These are phyloP conservation scores for Xerocomellus amylosporus DNA, from an alignment of 768 basidiomycete species.

Conservation along the genomic window DNA sequence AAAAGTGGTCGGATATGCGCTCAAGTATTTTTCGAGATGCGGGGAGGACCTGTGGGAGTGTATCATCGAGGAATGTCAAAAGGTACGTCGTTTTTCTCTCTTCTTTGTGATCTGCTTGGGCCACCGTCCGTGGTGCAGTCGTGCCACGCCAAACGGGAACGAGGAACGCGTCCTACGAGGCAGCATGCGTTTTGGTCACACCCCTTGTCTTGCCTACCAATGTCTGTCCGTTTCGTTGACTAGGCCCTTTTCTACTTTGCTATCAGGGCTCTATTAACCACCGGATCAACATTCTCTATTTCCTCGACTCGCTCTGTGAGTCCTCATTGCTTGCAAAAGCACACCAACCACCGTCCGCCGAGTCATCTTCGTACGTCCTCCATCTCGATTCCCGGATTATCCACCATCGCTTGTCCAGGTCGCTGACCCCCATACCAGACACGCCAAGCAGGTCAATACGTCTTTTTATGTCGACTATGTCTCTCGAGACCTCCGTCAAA, in stretches of 20 bases:
- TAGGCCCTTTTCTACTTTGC: too few relatives aligned
- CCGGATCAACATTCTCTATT: constrained; percentile 90
- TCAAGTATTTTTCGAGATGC: constrained; percentile 80
- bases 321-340: constrained; percentile 68
- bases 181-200: too few relatives aligned
- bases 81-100: constrained; percentile 42
- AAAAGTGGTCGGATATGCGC: constrained; percentile 79
- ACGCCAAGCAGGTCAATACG: constrained; percentile 33
- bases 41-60: constrained; percentile 96
- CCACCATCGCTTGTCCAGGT: neutral
- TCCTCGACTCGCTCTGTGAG: constrained; percentile 86
- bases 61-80: constrained; percentile 85
- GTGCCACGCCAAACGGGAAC: too few relatives aligned
- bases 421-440: constrained; percentile 14
- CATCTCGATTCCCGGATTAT: neutral
- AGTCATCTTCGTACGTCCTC: constrained; percentile 22
- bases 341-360: constrained; percentile 34
- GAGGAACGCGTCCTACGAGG: too few relatives aligned
- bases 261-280: too few relatives aligned
- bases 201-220: too few relatives aligned
- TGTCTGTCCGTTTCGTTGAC: too few relatives aligned
- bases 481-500: constrained; percentile 65
- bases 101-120: too few relatives aligned
- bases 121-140: too few relatives aligned
- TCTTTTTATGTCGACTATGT: constrained; percentile 75